A percentile compares a stretch with the other conserved stretches of the same genome.
These are phyloP conservation scores for Alternaria arbusti DNA, from an alignment of 2,329 filamentous ascomycete species.

Conservation along the genomic window DNA sequence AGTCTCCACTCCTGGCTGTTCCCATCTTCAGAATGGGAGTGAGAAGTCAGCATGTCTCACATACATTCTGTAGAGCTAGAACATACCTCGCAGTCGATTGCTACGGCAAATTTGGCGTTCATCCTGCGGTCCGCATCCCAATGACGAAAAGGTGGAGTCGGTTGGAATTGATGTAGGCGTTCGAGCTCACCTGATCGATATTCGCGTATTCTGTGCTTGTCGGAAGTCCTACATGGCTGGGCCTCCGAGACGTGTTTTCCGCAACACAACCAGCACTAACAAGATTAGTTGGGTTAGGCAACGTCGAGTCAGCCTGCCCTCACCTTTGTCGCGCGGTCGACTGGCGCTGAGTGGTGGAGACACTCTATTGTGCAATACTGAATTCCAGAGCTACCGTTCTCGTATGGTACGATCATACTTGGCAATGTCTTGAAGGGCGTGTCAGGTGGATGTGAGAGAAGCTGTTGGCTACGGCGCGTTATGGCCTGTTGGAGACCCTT, in stretches of 20 bases:
- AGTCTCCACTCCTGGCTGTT: constrained; percentile 51
- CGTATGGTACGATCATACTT: neutral
- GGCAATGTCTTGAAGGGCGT: neutral
- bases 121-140: neutral
- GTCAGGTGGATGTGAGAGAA: neutral
- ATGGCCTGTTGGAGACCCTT: neutral
- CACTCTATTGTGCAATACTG: neutral
- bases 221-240: constrained; percentile 11
- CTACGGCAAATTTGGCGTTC: constrained; percentile 39
- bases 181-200: constrained; percentile 13
- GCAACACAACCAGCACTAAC: constrained; percentile 20
- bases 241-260: constrained; percentile 2
- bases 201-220: constrained; percentile 5
- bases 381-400: neutral
- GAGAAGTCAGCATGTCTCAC: neutral
- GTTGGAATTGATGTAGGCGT: constrained; percentile 12
- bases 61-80: neutral
- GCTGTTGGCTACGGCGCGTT: neutral
- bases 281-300: neutral
- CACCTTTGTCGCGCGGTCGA: neutral
- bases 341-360: neutral
- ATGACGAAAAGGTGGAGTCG: constrained; percentile 2
- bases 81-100: constrained; percentile 58
- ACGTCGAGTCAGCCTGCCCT: neutral
- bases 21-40: constrained; percentile 53